Base-by-base conservation (phyloP, 495 filamentous ascomycete genomes). In the Penicillium daleae region DNA sequence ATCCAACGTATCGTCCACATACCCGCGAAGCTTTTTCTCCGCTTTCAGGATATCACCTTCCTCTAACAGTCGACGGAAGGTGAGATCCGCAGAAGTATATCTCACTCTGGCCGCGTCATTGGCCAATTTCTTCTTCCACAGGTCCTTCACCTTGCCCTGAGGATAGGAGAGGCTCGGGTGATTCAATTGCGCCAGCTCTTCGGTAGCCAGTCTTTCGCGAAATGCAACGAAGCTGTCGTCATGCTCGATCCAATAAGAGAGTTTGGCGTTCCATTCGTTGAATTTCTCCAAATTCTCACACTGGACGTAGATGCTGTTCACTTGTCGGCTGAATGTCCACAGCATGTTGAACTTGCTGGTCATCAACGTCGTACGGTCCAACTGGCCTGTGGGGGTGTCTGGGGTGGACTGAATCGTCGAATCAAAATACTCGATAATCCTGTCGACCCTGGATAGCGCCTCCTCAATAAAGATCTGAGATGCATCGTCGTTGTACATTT, bases 31-130 rank as follows among this genome's bases (percentile, higher is more conserved):
- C 6, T 24, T 31, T 19, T 31, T 31, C 46, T 72, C 69, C 4
- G 67, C 69, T 7, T 56, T 53, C 15, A 63, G 0, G 0, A 69
- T 46, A 56, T 67, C 56, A 1, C 67, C 67, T 13, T 67, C 69
- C 10, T 56, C 39, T 29, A 72, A 24, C 5, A 65, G 29, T 17
- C 60, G 56, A 3, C 59, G 65, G 39, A 32, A 70, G 0, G 29
- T 22, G 27, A 66, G 33, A 3, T 61, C 49, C 5, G 64, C 59
- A 3, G 57, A 63, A 8, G 44, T 31, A 17, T 52, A 66, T 39
- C 33, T 56, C 17, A 66, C 53, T 22, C 40, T 56, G 8, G 48
- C 56, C 17, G 56, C 60, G 9, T 65, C 60, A 19, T 66, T 56
- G 2, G 60, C 56, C 15, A 68, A 15, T 1, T 21, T 29, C 12